These are phyloP conservation scores for Aspergillus carlsbadensis DNA, from an alignment of 495 filamentous ascomycete genomes.

Conservation along the genomic window DNA sequence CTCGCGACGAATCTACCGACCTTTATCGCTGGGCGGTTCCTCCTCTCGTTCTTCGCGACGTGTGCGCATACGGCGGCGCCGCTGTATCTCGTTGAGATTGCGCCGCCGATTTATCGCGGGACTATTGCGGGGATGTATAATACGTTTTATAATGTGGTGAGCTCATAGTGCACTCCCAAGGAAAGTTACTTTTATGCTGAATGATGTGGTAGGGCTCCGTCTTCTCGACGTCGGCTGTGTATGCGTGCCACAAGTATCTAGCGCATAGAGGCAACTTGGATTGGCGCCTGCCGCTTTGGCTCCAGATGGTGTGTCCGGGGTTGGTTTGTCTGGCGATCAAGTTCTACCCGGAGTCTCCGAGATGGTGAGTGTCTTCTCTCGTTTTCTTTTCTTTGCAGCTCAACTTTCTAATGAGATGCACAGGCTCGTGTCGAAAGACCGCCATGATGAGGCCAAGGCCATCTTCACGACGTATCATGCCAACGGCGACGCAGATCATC, in stretches of 20 bases:
- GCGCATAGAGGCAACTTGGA: constrained; percentile 2
- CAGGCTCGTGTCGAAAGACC: constrained; percentile 39
- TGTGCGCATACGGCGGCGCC: constrained; percentile 66
- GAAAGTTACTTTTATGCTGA: too few species aligned
- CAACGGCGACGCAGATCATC: constrained; percentile 46
- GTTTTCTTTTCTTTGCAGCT: neutral
- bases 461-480: constrained; percentile 56
- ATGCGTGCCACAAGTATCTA: constrained; percentile 26
- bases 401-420: neutral
- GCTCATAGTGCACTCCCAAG: too few species aligned
- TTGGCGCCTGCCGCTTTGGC: constrained; percentile 62
- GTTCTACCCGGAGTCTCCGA: constrained; percentile 27
- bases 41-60: constrained; percentile 70
- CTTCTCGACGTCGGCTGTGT: constrained; percentile 21
- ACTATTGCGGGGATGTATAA: constrained; percentile 63
- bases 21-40: constrained; percentile 73
- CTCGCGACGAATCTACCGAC: constrained; percentile 26
- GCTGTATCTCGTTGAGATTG: constrained; percentile 69
- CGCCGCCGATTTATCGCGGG: constrained; percentile 67
- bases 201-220: constrained; percentile 13
- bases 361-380: constrained; percentile 4
- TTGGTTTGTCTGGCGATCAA: constrained; percentile 33
- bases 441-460: constrained; percentile 49
- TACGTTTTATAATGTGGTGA: constrained; percentile 60
- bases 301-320: constrained; percentile 57